Percentiles rank a stretch among this genome's conserved stretches.
Evolutionary conservation across 1,139 yeast genomes (phyloP).

Genomic region (Hyphopichia pseudoburtonii): DNA sequence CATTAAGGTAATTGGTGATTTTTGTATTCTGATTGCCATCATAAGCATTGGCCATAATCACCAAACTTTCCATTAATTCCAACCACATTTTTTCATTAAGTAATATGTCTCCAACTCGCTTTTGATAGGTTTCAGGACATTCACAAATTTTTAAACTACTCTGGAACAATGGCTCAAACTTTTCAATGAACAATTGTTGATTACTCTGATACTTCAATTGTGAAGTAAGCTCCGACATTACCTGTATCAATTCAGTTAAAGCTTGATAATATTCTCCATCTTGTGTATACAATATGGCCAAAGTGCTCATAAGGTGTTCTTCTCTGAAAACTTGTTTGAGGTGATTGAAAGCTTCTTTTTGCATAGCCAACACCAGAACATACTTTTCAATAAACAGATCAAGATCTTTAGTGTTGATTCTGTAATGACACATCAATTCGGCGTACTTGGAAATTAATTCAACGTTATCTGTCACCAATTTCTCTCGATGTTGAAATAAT

Average conservation of each 20-base stretch:
- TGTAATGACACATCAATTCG: constrained; percentile 25
- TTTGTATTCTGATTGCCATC: constrained; percentile 9
- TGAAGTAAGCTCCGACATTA: constrained; percentile 17
- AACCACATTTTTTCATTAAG: constrained; percentile 43
- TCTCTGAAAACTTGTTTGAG: constrained; percentile 22
- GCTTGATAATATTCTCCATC: constrained; percentile 25
- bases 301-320: constrained; percentile 28
- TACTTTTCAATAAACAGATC: constrained; percentile 16
- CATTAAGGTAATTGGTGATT: constrained; percentile 11
- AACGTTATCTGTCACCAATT: background rate
- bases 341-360: constrained; percentile 15
- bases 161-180: constrained; percentile 30
- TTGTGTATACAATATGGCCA: constrained; percentile 26
- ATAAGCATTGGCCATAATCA: constrained; percentile 27
- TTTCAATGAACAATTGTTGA: constrained; percentile 6
- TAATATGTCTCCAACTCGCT: constrained; percentile 17
- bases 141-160: constrained; percentile 38
- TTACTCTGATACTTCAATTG: constrained; percentile 11
- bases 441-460: constrained; percentile 30
- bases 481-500: constrained; percentile 12
- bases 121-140: constrained; percentile 13
- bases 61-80: constrained; percentile 28
- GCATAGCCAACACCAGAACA: constrained; percentile 12
- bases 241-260: constrained; percentile 23
- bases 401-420: constrained; percentile 14